A percentile compares a stretch with the other conserved stretches of the same genome.
These are phyloP conservation scores for Hyphopichia buzzinii DNA, from an alignment of 1,139 yeast species.

Conservation along the genomic window DNA sequence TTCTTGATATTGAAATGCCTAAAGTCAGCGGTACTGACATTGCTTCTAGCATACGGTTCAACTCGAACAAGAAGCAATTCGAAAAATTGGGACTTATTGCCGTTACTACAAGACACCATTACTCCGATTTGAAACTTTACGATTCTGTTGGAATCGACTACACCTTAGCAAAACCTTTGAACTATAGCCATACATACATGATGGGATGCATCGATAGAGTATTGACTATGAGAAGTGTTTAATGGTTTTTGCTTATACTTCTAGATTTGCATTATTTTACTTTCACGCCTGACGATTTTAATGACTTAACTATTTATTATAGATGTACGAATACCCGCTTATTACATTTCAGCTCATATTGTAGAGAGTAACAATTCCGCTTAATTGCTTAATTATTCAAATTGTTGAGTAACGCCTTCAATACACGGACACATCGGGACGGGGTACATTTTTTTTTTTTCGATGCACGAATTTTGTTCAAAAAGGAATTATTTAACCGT, in stretches of 20 bases:
- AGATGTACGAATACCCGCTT: too few relatives aligned
- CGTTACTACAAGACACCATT: constrained; percentile 36
- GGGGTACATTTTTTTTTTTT: too few relatives aligned
- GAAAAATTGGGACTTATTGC: constrained; percentile 37
- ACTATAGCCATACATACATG: constrained; percentile 10
- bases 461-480: too few relatives aligned
- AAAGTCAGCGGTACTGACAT: constrained; percentile 41
- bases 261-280: background rate
- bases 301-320: too few relatives aligned
- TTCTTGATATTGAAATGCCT: constrained; percentile 51
- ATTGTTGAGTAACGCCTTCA: too few relatives aligned
- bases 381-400: too few relatives aligned
- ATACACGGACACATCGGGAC: too few relatives aligned
- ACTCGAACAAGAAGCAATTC: constrained; percentile 9
- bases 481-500: too few relatives aligned
- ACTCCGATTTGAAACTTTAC: constrained; percentile 29
- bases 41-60: constrained; percentile 26
- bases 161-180: constrained; percentile 44
- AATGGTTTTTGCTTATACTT: background rate
- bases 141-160: constrained; percentile 37
- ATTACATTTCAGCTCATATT: too few relatives aligned
- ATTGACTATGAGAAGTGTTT: background rate
- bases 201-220: constrained; percentile 2
- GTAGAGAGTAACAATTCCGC: too few relatives aligned
- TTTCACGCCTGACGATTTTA: background rate